Percentiles rank a stretch among this genome's conserved stretches.
Evolutionary conservation across 257 asterid genomes (phyloP).

Genomic region (Ehretia macrophylla): DNA sequence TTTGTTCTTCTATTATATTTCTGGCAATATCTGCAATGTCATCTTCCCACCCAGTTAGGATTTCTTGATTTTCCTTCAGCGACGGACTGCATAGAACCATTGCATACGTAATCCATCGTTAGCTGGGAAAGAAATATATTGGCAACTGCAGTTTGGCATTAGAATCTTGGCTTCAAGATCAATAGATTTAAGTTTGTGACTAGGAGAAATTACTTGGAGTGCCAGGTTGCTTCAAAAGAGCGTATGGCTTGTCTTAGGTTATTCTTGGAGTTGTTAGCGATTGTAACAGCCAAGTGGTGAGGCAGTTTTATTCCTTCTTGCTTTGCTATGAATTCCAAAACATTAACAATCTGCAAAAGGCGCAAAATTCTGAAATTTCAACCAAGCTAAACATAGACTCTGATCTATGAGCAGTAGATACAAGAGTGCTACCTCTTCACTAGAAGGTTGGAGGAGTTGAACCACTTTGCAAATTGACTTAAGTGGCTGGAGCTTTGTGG

Average conservation of each 20-base stretch:
- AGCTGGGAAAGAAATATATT: background rate
- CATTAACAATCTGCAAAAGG: slow-evolving; percentile 50
- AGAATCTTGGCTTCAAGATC: background rate
- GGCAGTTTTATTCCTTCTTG: slow-evolving; percentile 57
- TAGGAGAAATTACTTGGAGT: slow-evolving; percentile 35
- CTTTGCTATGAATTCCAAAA: slow-evolving; percentile 61
- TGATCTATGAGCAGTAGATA: background rate
- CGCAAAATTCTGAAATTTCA: background rate
- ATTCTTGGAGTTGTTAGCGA: slow-evolving; percentile 65
- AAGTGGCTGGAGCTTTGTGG: slow-evolving; percentile 55
- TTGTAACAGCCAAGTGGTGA: slow-evolving; percentile 42
- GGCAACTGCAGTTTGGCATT: too few relatives aligned
- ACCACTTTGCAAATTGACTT: slow-evolving; percentile 57
- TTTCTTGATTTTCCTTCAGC: slow-evolving; percentile 54
- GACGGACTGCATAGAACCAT: slow-evolving; percentile 36
- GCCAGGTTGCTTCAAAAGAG: slow-evolving; percentile 86
- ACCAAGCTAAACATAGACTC: too few relatives aligned
- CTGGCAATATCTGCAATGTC: slow-evolving; percentile 64
- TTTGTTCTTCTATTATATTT: slow-evolving; percentile 69
- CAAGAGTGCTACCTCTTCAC: slow-evolving; percentile 48
- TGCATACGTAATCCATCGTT: slow-evolving; percentile 9
- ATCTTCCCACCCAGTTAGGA: slow-evolving; percentile 86
- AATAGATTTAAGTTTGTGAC: background rate
- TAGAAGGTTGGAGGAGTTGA: slow-evolving; percentile 72
- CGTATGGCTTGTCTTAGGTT: slow-evolving; percentile 87